These are phyloP conservation scores for Aspergillus homomorphus DNA, from an alignment of 495 filamentous ascomycete species.

Conservation along the genomic window DNA sequence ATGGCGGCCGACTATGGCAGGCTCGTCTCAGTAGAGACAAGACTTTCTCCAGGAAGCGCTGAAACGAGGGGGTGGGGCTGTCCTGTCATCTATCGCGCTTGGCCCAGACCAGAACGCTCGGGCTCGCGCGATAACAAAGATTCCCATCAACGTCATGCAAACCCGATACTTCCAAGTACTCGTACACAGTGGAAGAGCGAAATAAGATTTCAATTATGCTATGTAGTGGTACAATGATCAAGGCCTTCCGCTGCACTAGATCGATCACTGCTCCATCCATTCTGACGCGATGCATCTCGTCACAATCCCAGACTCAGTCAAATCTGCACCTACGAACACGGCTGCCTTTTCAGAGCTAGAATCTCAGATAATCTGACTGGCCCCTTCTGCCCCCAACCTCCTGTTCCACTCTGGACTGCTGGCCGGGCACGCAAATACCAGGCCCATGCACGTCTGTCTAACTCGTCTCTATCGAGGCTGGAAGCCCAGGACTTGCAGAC, in stretches of 20 bases:
- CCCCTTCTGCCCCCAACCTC: constrained; percentile 80
- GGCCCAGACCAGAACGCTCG: neutral
- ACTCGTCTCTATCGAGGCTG: constrained; percentile 53
- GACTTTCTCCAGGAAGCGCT: neutral
- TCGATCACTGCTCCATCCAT: neutral
- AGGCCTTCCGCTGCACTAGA: neutral
- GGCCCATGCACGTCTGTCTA: constrained; percentile 71
- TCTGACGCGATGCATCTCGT: neutral
- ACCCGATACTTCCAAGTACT: neutral
- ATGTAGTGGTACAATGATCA: too few relatives aligned
- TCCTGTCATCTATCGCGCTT: neutral
- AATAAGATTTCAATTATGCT: neutral
- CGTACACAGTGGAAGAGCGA: neutral
- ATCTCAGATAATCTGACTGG: constrained; percentile 63
- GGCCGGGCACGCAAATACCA: constrained; percentile 79
- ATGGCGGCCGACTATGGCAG: neutral
- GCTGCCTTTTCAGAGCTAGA: constrained; percentile 54
- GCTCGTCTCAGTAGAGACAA: neutral
- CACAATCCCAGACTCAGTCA: neutral
- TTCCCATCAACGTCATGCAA: neutral
- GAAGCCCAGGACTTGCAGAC: constrained; percentile 68
- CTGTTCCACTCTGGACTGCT: constrained; percentile 64
- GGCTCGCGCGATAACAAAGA: neutral
- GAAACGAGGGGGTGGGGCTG: neutral
- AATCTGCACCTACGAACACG: constrained; percentile 13